phyloP scores from a whole-genome alignment of 805 yeast species.

The Schwanniomyces vanrijiae region DNA sequence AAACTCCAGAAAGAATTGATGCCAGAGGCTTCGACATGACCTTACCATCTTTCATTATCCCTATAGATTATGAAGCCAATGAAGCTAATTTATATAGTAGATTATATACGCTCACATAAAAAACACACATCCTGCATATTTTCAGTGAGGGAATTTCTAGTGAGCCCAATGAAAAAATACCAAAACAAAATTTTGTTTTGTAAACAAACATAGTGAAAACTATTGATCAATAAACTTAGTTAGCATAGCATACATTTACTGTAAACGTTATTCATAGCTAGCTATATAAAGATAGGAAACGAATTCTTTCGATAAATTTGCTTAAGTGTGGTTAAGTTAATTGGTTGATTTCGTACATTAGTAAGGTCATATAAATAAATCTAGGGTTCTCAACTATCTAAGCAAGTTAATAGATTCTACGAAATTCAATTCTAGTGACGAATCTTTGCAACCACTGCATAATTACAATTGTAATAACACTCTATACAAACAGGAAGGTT shows the following conservation, averaged over 20 bases:
- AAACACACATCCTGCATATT: conserved; percentile 3
- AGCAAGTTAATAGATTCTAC: background rate
- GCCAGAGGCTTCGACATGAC: conserved; percentile 67
- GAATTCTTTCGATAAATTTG: background rate
- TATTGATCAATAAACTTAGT: background rate
- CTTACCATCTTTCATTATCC: conserved; percentile 59
- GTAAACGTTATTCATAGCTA: background rate
- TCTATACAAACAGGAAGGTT: background rate
- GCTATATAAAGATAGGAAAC: background rate
- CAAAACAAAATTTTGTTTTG: conserved; percentile 18
- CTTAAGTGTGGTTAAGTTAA: background rate
- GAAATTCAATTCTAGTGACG: background rate
- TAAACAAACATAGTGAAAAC: conserved; percentile 15
- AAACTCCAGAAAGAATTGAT: conserved; percentile 61
- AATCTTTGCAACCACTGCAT: background rate
- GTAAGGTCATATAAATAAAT: background rate
- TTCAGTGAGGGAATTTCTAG: background rate
- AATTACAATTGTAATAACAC: background rate
- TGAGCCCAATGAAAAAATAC: conserved; percentile 7
- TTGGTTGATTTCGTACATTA: background rate
- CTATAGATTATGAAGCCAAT: conserved; percentile 37
- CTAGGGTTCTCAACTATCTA: background rate
- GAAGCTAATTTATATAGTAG: background rate
- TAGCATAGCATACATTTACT: background rate
- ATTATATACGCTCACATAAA: background rate